Base-by-base conservation (phyloP, 225 moss, liverwort and hornwort species). In the Pseudoscleropodium purum region DNA sequence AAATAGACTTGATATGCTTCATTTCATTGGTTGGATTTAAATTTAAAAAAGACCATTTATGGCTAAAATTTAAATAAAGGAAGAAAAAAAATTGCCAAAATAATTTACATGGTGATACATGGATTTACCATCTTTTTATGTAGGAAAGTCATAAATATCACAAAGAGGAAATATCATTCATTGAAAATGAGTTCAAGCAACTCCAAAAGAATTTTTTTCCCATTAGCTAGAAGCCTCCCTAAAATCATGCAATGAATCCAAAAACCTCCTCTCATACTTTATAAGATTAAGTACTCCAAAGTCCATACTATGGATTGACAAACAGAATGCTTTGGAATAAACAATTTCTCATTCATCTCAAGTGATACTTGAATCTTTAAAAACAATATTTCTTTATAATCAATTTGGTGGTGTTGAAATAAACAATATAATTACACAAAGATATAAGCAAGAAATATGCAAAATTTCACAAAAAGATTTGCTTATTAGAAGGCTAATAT, bases 81-180 rank as follows among this genome's bases (percentile, higher is more conserved):
- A 49, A 49, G 18, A 47, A 45, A 5, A 31, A 75, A 43, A 47
- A 2, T 31, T 49, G 18, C 12, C 2, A 75, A 75, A 30, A 18
- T 31, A 30, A 75, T 0, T 2, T 31, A 47, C 2, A 18, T 4
- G 0, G 6, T 43, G 5, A 47, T 31, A 7, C 1, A 18, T 47
- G 4, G 7, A 74, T 45, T 75, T 47, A 0, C 11, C 11, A 29
- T 47, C 6, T 31, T 75, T 2, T 47, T 75, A 30, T 18, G 0
- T 9, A 47, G 1, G 4, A 47, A 31, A 75, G 29, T 29, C 60
- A 45, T 10, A 45, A 74, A 27, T 45, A 73, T 17, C 2, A 43
- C 6, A 27, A 73, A 43, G 2, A 43, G 0, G 3, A 3, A 27
- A 29, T 43, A 43, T 17, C 5, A 27, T 73, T 29, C 3, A 9